Evolutionary conservation across 2,329 filamentous ascomycete species (phyloP).

Genomic region (Neonectria magnoliae): DNA sequence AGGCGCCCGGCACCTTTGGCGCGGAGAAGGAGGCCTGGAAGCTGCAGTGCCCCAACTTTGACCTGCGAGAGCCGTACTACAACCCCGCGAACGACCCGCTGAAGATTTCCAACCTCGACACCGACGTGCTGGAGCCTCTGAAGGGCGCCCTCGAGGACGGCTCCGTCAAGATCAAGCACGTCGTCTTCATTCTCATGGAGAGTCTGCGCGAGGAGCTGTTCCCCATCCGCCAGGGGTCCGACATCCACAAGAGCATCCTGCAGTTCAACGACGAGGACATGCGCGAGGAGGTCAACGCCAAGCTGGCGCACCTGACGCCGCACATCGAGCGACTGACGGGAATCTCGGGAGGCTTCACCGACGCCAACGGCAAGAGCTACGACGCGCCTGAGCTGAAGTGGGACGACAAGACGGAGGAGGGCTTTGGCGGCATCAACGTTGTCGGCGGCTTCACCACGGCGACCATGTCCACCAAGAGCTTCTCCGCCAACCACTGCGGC

Average conservation of each 20-base stretch:
- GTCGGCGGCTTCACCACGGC: slow-evolving; percentile 53
- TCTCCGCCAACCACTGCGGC: slow-evolving; percentile 56
- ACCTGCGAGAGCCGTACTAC: slow-evolving; percentile 48
- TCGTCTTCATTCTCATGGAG: slow-evolving; percentile 56
- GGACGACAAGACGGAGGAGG: slow-evolving; percentile 31
- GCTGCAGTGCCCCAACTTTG: slow-evolving; percentile 31
- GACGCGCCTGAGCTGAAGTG: slow-evolving; percentile 43
- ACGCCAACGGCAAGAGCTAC: slow-evolving; percentile 40
- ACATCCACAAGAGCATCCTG: slow-evolving; percentile 49
- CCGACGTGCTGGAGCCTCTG: slow-evolving; percentile 45
- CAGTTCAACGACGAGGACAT: slow-evolving; percentile 44
- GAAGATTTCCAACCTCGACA: slow-evolving; percentile 53
- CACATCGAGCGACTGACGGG: slow-evolving; percentile 38
- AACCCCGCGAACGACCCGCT: slow-evolving; percentile 52
- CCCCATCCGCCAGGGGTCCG: slow-evolving; percentile 53
- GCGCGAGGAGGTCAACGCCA: slow-evolving; percentile 44
- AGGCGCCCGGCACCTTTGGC: slow-evolving; percentile 28
- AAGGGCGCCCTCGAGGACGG: slow-evolving; percentile 39
- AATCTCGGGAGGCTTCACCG: slow-evolving; percentile 30
- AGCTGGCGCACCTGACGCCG: slow-evolving; percentile 37
- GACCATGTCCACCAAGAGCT: slow-evolving; percentile 57
- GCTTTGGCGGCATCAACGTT: slow-evolving; percentile 53
- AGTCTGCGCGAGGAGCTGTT: slow-evolving; percentile 58
- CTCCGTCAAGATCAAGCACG: slow-evolving; percentile 54
- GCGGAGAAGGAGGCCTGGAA: slow-evolving; percentile 15